Base-by-base conservation (phyloP, 257 asterid species). In the Fraxinus pennsylvanica region DNA sequence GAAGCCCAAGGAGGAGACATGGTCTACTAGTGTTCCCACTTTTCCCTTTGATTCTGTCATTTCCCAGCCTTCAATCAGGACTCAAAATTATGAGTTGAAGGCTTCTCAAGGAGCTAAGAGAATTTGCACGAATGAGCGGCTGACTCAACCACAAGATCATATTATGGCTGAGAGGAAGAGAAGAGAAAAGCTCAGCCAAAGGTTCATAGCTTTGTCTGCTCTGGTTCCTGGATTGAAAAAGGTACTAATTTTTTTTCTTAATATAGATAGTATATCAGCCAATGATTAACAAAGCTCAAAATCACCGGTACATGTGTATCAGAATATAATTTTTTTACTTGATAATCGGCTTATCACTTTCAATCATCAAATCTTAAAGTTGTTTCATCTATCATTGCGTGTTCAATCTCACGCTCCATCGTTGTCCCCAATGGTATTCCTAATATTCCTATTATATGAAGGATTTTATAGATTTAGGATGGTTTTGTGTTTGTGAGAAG, bases 151-250 rank as follows among this genome's bases (percentile, higher is more conserved):
- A 29, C 97, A 90, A 71, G 97, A 92, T 79, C 97, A 92, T 76
- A 87, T 92, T 59, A 78, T 94, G 36, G 97, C 98, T 47, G 98
- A 94, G 88, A 87, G 98, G 76, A 92, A 85, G 80, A 85, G 98
- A 76, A 85, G 97, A 71, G 97, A 94, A 79, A 94, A 92, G 39
- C 94, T 94, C 73, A 92, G 90, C 87, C 97, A 92, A 75, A 90
- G 90, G 71, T 92, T 94, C 90, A 90, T 94, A 8, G 93, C 95
- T 68, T 74, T 94, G 74, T 90, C 98, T 79, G 93, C 95, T 52
- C 85, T 94, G 0, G 91, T 94, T 68, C 98, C 98, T 25, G 98
- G 97, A 33, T 82, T 94, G 67, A 94, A 89, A 85, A 94, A 91
- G 98, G 98, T 94, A 74, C 0, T 0, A 72, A 0, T 0, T 21